Conservation (phyloP, 169 alveolate species). For the Plasmodium adleri region DNA sequence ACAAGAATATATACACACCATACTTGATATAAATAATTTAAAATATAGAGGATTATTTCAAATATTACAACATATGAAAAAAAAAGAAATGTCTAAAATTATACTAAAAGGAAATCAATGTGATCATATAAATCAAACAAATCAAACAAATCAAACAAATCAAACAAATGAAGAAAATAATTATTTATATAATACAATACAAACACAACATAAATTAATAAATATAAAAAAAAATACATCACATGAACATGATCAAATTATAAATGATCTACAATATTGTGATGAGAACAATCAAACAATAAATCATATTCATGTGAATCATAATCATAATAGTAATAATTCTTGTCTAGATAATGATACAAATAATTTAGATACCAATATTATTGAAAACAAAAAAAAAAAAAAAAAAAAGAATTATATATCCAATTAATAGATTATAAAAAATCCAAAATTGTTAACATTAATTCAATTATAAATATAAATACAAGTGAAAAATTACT, state of each 20-base stretch:
- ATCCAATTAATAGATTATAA: constrained; percentile 50
- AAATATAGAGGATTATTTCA: constrained; percentile 71
- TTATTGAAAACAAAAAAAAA: too few relatives aligned
- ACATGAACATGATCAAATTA: neutral
- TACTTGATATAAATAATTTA: constrained; percentile 60
- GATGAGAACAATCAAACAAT: neutral
- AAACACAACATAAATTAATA: neutral
- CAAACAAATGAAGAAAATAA: neutral
- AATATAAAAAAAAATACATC: constrained; percentile 12
- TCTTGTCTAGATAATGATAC: too few relatives aligned
- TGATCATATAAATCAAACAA: constrained; percentile 25
- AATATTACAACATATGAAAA: constrained; percentile 70
- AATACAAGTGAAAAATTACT: constrained; percentile 39
- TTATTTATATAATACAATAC: neutral
- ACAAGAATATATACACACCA: constrained; percentile 58
- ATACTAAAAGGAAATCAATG: constrained; percentile 63
- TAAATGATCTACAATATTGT: neutral
- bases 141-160: neutral
- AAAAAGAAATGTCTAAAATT: constrained; percentile 56
- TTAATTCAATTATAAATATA: constrained; percentile 23
- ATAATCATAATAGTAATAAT: too few relatives aligned
- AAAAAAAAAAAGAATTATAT: constrained; percentile 19
- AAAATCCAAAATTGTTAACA: constrained; percentile 41
- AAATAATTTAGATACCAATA: too few relatives aligned
- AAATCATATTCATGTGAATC: neutral